phyloP scores from a whole-genome alignment of 116 monocot species.

The Trichopus zeylanicus region DNA sequence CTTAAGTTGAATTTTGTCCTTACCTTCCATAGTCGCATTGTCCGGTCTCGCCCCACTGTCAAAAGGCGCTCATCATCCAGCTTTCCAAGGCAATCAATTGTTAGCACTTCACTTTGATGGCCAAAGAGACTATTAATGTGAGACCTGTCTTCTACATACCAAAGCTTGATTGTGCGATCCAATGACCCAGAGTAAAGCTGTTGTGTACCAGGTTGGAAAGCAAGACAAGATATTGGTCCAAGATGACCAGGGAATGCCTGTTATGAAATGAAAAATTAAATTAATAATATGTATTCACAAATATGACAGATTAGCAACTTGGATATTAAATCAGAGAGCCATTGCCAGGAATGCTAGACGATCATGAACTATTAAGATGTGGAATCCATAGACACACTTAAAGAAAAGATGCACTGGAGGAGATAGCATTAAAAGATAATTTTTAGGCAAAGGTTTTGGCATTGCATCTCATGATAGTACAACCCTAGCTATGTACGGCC shows the following conservation, averaged over 20 bases:
- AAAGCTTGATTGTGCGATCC: conserved; percentile 86
- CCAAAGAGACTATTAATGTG: conserved; percentile 87
- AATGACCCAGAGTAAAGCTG: conserved; percentile 93
- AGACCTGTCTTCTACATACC: conserved; percentile 92
- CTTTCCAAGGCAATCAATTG: conserved; percentile 65
- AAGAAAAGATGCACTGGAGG: no score
- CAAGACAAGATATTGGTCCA: conserved; percentile 79
- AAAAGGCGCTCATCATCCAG: conserved; percentile 60
- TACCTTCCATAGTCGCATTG: conserved; percentile 92
- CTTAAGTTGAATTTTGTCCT: not conserved
- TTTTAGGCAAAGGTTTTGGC: no score
- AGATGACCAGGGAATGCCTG: conserved; percentile 97
- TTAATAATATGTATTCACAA: not conserved
- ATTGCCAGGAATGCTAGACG: no score
- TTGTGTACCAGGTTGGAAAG: conserved; percentile 72
- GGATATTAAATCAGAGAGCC: no score
- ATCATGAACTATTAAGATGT: no score
- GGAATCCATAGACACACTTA: no score
- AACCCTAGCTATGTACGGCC: not conserved
- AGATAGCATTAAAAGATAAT: no score
- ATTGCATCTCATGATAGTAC: not conserved
- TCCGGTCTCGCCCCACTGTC: conserved; percentile 81
- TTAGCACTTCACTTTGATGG: conserved; percentile 88
- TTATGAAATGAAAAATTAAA: conserved; percentile 6
- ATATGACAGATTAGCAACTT: no score